These are phyloP conservation scores for Metroxylon sagu DNA, from an alignment of 176 grass and related monocot genomes.

Conservation along the genomic window DNA sequence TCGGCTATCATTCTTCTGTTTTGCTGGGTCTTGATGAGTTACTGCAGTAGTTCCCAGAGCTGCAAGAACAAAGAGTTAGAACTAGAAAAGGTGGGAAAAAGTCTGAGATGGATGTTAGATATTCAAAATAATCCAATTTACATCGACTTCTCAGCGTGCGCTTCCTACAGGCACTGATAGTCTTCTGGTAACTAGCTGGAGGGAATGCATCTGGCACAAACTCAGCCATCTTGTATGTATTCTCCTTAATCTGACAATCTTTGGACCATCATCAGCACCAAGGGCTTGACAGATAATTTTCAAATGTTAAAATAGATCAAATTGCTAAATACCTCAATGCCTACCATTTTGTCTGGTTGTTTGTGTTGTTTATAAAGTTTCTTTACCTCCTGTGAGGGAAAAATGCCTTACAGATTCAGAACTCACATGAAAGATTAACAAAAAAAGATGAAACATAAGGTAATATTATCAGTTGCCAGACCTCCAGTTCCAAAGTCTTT, in stretches of 20 bases:
- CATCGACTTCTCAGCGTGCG: slow-evolving; percentile 15
- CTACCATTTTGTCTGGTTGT: neutral
- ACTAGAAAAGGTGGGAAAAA: neutral
- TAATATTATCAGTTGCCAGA: slow-evolving; percentile 9
- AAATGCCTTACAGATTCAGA: too few species aligned
- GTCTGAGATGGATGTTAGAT: too few species aligned
- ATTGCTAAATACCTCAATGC: slow-evolving; percentile 25
- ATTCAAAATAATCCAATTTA: slow-evolving; percentile 3
- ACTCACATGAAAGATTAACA: too few species aligned
- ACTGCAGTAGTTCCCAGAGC: slow-evolving; percentile 16
- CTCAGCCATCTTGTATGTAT: neutral
- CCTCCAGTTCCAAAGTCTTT: slow-evolving; percentile 38
- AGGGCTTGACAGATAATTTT: too few species aligned
- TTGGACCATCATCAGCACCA: too few species aligned
- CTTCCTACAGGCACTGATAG: neutral
- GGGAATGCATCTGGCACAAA: slow-evolving; percentile 15
- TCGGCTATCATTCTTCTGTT: neutral
- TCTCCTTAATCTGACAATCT: too few species aligned
- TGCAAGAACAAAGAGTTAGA: slow-evolving; percentile 22
- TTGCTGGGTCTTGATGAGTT: slow-evolving; percentile 5
- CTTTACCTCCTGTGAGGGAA: too few species aligned
- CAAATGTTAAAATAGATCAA: too few species aligned
- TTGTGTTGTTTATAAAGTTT: slow-evolving; percentile 2
- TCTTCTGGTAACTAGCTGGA: neutral
- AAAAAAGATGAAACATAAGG: too few species aligned